phyloP scores from a whole-genome alignment of 495 filamentous ascomycete species.

The Podospora appendiculata region DNA sequence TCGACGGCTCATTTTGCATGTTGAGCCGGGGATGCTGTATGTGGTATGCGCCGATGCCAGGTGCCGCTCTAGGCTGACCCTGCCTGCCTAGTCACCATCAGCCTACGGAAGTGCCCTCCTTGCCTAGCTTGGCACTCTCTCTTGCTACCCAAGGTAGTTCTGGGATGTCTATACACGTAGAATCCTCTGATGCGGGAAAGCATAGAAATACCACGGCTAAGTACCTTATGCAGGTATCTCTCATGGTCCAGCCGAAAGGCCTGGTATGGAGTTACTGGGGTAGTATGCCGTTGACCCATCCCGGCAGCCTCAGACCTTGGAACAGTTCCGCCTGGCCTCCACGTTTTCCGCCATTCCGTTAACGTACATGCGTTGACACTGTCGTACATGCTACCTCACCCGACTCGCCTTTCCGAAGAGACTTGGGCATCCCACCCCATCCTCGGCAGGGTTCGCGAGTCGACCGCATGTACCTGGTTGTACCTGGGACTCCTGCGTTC shows the following conservation, averaged over 20 bases:
- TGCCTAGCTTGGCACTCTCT: not conserved
- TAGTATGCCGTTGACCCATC: constrained; percentile 6
- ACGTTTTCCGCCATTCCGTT: constrained; percentile 11
- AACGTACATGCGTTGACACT: constrained; percentile 17
- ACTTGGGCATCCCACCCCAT: constrained; percentile 9
- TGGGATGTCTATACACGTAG: no score
- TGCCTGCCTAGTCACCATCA: not conserved
- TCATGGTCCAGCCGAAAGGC: not conserved
- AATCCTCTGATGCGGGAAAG: not conserved
- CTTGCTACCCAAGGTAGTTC: no score
- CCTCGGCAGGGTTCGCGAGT: not conserved
- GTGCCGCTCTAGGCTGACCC: constrained; percentile 1
- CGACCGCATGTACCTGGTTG: constrained; percentile 1
- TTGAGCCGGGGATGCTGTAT: constrained; percentile 1
- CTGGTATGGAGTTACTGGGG: not conserved
- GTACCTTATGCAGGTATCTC: no score
- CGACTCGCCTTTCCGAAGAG: constrained; percentile 5
- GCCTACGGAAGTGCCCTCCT: not conserved
- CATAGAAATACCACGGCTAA: not conserved
- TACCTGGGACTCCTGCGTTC: constrained; percentile 2
- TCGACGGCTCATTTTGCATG: not conserved
- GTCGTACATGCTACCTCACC: constrained; percentile 10
- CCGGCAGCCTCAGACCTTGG: constrained; percentile 7
- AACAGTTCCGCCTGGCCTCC: constrained; percentile 4
- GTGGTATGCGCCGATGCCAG: not conserved